These are phyloP conservation scores for Leucogyrophana mollusca DNA, from an alignment of 768 basidiomycete genomes.

Conservation along the genomic window DNA sequence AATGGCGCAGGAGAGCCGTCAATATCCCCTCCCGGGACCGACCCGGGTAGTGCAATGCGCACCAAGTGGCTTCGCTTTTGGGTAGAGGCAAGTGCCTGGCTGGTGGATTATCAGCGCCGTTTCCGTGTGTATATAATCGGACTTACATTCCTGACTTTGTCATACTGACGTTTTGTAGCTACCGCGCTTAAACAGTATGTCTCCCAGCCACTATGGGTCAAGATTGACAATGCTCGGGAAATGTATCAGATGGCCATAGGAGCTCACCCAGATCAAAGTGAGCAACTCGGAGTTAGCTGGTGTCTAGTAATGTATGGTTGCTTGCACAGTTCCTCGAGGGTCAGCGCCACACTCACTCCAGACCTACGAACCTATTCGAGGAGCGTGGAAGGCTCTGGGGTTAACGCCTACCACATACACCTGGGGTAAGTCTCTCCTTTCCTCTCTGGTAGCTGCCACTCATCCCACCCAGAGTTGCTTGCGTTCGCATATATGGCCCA, in stretches of 20 bases:
- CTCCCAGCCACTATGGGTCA: constrained; percentile 44
- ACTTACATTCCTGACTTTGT: constrained; percentile 5
- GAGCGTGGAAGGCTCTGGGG: constrained; percentile 52
- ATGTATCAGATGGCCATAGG: constrained; percentile 74
- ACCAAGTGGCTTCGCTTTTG: constrained; percentile 74
- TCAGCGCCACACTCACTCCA: constrained; percentile 43
- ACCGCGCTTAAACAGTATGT: constrained; percentile 43
- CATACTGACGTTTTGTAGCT: constrained; percentile 32
- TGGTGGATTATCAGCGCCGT: constrained; percentile 52
- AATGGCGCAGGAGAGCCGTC: constrained; percentile 38
- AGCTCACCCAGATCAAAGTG: constrained; percentile 77
- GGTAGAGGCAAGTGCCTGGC: constrained; percentile 73
- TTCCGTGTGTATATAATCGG: constrained; percentile 35
- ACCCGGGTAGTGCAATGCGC: constrained; percentile 45
- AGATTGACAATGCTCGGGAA: constrained; percentile 59
- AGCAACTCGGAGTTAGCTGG: constrained; percentile 15
- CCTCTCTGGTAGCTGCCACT: constrained; percentile 1
- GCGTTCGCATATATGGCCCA: constrained; percentile 80
- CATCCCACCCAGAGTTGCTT: constrained; percentile 53
- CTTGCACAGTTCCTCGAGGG: constrained; percentile 51
- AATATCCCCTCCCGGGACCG: constrained; percentile 56
- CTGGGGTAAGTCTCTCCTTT: constrained; percentile 42
- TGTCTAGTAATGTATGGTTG: constrained; percentile 3
- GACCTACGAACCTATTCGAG: constrained; percentile 37
- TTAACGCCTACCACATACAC: constrained; percentile 67